Base-by-base conservation (phyloP, 345 rosid species). In the Crucihimalaya himalaica region DNA sequence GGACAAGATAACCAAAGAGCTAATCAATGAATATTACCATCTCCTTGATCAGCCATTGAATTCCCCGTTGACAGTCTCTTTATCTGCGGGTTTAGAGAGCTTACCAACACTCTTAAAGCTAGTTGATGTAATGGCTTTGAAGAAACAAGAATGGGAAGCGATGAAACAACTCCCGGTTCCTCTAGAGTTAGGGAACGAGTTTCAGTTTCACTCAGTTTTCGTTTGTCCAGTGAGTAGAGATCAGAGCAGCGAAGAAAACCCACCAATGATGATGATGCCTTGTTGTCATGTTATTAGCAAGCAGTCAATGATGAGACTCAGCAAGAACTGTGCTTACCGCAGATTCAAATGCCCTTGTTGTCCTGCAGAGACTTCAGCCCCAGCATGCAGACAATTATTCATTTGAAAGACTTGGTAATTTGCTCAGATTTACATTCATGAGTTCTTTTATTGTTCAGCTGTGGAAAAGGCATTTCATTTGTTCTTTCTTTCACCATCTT, bases 221-320 rank as follows among this genome's bases (percentile, higher is more conserved):
- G 89, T 90, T 2, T 90, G 96, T 68, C 91, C 96, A 0, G 86
- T 90, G 4, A 86, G 84, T 8, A 90, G 85, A 82, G 93, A 90
- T 58, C 83, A 85, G 76, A 81, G 91, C 5, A 83, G 81, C 0
- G 84, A 83, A 3, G 89, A 83, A 0, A 90, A 90, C 69, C 96
- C 91, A 0, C 90, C 91, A 2, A 86, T 89, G 88, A 58, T 90
- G 87, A 79, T 88, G 87, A 78, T 90, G 86, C 18, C 87, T 4
- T 88, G 96, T 16, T 83, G 86, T 16, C 96, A 90, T 37, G 96
- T 88, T 28, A 84, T 87, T 27, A 83, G 89, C 82, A 83, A 79
- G 80, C 79, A 86, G 53, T 83, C 96, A 4, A 74, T 88, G 60
- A 77, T 63, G 37, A 86, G 76, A 81, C 83, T 89, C 79, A 76